Percentiles rank a stretch among this genome's conserved stretches.
These are phyloP conservation scores for Biscogniauxia sp. DNA, from an alignment of 2,329 filamentous ascomycete genomes.

Conservation along the genomic window DNA sequence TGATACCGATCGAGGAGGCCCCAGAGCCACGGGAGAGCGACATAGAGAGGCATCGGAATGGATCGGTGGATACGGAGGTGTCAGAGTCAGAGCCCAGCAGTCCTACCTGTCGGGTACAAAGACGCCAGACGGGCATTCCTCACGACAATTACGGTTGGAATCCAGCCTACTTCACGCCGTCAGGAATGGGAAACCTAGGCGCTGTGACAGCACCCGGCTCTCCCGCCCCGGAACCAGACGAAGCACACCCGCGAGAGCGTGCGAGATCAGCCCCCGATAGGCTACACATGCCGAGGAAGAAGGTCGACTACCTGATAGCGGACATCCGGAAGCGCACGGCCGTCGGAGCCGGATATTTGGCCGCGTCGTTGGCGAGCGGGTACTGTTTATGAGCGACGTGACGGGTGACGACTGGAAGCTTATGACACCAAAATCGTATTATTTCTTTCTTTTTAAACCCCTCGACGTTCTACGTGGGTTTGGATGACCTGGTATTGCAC, in stretches of 20 bases:
- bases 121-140: slow-evolving; percentile 1
- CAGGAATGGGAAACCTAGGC: neutral
- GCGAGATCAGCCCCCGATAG: neutral
- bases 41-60: neutral
- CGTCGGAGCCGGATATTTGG: slow-evolving; percentile 1
- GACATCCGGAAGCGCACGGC: slow-evolving; percentile 6
- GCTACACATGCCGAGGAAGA: neutral
- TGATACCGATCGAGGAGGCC: neutral
- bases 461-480: neutral
- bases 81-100: neutral
- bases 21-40: neutral
- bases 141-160: neutral
- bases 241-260: neutral
- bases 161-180: neutral
- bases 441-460: too few relatives aligned
- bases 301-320: slow-evolving; percentile 1
- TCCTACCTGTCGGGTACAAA: slow-evolving; percentile 2
- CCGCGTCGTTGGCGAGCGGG: slow-evolving; percentile 11
- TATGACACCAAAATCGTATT: neutral
- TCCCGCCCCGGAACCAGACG: neutral
- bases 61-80: neutral
- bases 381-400: slow-evolving; percentile 5
- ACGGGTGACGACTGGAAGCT: neutral
- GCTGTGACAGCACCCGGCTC: neutral
- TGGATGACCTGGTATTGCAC: neutral